Evolutionary conservation across 2,329 filamentous ascomycete species (phyloP), one percentile per base, ranked within the genome.

Genomic region (Plenodomus lindquistii): DNA sequence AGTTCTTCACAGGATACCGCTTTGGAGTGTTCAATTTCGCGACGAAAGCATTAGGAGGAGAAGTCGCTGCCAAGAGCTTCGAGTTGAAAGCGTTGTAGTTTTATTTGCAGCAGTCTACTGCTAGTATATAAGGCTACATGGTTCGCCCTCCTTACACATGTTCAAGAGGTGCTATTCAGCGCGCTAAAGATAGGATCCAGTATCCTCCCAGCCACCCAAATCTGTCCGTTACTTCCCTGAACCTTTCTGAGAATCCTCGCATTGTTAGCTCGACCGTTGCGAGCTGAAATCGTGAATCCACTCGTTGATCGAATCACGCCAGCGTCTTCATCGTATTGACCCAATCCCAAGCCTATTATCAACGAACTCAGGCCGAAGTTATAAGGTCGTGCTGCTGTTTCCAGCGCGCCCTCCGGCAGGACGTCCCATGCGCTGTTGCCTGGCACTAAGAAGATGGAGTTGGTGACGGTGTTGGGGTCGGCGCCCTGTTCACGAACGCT

Each of bases 11-110:
- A 0, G 72, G 71, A 11, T 75, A 72, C 51, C 53, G 72, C 8
- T 74, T 65, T 51, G 72, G 65, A 34, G 67, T 71, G 4, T 73
- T 74, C 40, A 74, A 74, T 37, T 70, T 66, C 46, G 71, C 72
- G 5, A 73, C 72, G 1, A 60, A 67, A 39, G 52, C 54, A 13
- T 20, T 73, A 27, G 71, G 71, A 3, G 72, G 71, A 0, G 44
- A 59, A 40, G 55, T 72, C 6, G 59, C 40, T 4, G 60, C 69
- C 1, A 57, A 59, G 43, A 55, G 52, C 24, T 63, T 62, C 29
- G 50, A 55, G 40, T 27, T 59, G 29, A 44, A 55, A 21, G 17
- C 27, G 2, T 29, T 53, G 29, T 53, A 55, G 21, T 27, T 19
- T 24, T n/a, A n/a, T n/a, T n/a, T n/a, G n/a, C n/a, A n/a, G n/a